Percentiles rank a stretch among this genome's conserved stretches.
phyloP scores from a whole-genome alignment of 2,329 filamentous ascomycete genomes.

The Rutstroemia sp. region DNA sequence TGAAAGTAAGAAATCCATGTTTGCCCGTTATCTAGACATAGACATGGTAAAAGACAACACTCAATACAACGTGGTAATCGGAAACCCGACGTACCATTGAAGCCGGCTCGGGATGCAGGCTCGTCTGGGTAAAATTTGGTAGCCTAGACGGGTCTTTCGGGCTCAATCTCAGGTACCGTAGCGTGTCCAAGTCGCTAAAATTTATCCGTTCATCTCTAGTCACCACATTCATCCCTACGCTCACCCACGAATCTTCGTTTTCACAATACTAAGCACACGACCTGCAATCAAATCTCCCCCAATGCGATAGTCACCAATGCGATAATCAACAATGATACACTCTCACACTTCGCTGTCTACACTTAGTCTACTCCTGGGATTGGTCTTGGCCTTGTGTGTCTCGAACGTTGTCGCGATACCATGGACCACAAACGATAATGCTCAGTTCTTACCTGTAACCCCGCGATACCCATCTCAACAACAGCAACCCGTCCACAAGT shows the following conservation, averaged over 20 bases:
- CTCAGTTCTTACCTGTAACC: slow-evolving; percentile 9
- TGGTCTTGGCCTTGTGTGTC: slow-evolving; percentile 12
- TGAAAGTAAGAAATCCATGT: too few relatives aligned
- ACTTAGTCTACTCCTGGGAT: slow-evolving; percentile 6
- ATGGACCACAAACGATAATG: slow-evolving; percentile 12
- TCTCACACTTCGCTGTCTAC: slow-evolving; percentile 2
- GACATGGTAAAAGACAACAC: too few relatives aligned
- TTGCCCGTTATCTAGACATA: too few relatives aligned
- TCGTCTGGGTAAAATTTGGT: too few relatives aligned
- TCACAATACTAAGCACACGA: slow-evolving; percentile 42
- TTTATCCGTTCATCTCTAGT: too few relatives aligned
- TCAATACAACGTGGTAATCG: too few relatives aligned
- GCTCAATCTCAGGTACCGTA: too few relatives aligned
- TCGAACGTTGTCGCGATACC: slow-evolving; percentile 17
- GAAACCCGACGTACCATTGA: too few relatives aligned
- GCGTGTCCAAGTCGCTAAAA: too few relatives aligned
- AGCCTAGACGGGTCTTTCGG: too few relatives aligned
- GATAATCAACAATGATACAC: slow-evolving; percentile 90
- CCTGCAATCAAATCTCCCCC: slow-evolving; percentile 57
- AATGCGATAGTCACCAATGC: slow-evolving; percentile 89
- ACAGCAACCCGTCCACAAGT: slow-evolving; percentile 4
- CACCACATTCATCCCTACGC: neutral
- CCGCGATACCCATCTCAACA: slow-evolving; percentile 8
- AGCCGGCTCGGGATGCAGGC: too few relatives aligned
- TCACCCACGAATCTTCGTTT: neutral